Evolutionary conservation across 164 flowering plant genomes (phyloP), one percentile per base, ranked within the genome.

Genomic region (Vitis rupestris): DNA sequence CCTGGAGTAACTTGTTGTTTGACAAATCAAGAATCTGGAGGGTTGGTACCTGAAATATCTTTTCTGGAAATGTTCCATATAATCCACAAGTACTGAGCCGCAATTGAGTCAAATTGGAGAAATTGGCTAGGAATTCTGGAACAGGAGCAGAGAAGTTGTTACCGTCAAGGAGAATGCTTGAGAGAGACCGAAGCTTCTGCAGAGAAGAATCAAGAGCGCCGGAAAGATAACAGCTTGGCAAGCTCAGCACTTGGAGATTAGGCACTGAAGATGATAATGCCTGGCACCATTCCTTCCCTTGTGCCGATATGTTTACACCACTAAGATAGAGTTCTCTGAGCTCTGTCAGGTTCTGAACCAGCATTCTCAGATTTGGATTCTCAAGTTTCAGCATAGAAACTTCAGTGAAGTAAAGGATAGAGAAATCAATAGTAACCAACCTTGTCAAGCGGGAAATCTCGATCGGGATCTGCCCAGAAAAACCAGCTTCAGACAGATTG

Each of bases 401-500:
- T 52, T 49, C 58, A 6, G 9, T 51, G 61, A 48, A 61, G 4
- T 3, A 23, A 15, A 15, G 6, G 50, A 2, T 49, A 16, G 88
- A 78, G 10, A 85, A 68, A 74, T 81, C 81, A 63, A 84, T 80
- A 50, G 29, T 60, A 49, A 69, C 74, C 74, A 83, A 80, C 61
- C 60, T 75, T 5, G 69, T 73, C 70, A 85, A 12, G 10, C 4
- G 23, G 6, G 85, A 68, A 48, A 85, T 23, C 62, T 70, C 81
- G 2, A 49, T 19, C 3, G 88, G 84, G 57, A 85, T 73, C 31
- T 85, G 88, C 27, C 88, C 88, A 1, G 13, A 23, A 51, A 87
- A 85, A 31, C 80, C 79, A 11, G 90, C 66, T 27, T 79, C 65
- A n/a, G 88, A 85, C 60, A 88, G 58, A 59, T 90, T 82, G 68